Evolutionary conservation across 257 asterid species (phyloP).

Genomic region (Ilex asprella): DNA sequence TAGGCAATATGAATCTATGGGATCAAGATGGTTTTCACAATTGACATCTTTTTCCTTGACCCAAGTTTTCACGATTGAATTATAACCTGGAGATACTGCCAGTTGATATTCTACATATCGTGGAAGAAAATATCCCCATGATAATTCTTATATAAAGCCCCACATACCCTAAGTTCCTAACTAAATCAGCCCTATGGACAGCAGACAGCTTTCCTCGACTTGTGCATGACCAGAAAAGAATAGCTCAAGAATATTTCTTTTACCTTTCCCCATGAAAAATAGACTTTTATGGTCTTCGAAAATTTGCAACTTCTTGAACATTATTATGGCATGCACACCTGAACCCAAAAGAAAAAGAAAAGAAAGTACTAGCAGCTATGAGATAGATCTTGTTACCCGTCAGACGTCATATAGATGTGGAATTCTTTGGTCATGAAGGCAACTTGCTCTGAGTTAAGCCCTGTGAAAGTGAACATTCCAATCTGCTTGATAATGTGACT

Average conservation of each 20-base stretch:
- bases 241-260: background rate
- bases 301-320: background rate
- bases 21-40: no score
- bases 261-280: background rate
- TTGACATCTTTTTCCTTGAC: no score
- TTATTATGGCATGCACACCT: no score
- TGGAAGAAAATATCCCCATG: no score
- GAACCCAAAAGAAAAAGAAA: no score
- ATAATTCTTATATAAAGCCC: no score
- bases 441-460: conserved; percentile 61
- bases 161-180: no score
- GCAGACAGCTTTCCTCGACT: background rate
- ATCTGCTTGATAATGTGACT: conserved; percentile 81
- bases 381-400: conserved; percentile 43
- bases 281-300: background rate
- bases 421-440: conserved; percentile 71
- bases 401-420: conserved; percentile 87
- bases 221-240: background rate
- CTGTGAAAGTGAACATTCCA: conserved; percentile 85
- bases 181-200: no score
- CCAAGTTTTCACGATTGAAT: no score
- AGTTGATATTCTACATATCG: no score
- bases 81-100: no score
- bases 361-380: background rate
- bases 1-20: no score